Conservation (phyloP, 1,284 basidiomycete species). For the Ganoderma multipileum region DNA sequence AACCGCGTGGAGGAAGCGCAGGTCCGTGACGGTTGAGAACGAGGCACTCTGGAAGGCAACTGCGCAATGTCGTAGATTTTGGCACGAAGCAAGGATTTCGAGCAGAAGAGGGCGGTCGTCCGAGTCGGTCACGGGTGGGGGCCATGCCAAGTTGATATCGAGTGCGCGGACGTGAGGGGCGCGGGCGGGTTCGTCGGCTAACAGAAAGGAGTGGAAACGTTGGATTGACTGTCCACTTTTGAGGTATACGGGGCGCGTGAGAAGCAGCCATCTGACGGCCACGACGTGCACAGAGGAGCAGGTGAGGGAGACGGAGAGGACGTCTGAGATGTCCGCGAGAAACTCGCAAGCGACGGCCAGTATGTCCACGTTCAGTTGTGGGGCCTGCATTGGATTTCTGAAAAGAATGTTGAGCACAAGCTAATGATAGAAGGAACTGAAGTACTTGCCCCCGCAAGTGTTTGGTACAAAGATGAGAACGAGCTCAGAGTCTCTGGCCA, state of each 20-base stretch:
- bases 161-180: neutral
- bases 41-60: neutral
- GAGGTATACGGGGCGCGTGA: neutral
- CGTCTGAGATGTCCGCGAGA: neutral
- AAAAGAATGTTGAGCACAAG: neutral
- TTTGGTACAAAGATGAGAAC: neutral
- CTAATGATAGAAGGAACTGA: neutral
- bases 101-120: neutral
- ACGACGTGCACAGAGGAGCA: neutral
- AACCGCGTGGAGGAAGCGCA: neutral
- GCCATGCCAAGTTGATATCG: neutral
- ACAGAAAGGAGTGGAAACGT: neutral
- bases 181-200: neutral
- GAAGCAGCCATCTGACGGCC: neutral
- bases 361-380: neutral
- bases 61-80: neutral
- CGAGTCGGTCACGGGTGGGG: no score
- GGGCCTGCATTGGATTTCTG: neutral
- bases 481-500: no score
- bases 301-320: neutral
- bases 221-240: neutral
- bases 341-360: neutral
- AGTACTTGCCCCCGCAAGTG: neutral
- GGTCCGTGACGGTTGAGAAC: neutral
- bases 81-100: neutral